Evolutionary conservation across 2,329 filamentous ascomycete species (phyloP).

Genomic region (Fusarium armeniacum): DNA sequence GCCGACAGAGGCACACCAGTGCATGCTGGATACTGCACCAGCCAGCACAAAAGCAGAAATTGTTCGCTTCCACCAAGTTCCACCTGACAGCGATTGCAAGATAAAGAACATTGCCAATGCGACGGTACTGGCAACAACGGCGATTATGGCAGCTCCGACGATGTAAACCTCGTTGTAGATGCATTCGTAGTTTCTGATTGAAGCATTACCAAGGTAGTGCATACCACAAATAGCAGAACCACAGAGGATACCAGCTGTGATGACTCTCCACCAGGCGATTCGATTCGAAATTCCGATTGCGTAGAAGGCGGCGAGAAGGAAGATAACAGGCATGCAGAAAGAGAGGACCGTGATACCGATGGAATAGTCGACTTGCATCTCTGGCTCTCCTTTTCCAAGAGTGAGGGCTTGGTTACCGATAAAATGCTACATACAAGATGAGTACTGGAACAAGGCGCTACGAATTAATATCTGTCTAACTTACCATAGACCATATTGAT

Average conservation of each 20-base stretch:
- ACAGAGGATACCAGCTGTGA: conserved; percentile 75
- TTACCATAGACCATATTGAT: conserved; percentile 32
- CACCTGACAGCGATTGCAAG: conserved; percentile 80
- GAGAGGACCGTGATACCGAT: conserved; percentile 19
- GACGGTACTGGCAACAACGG: conserved; percentile 76
- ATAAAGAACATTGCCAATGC: conserved; percentile 84
- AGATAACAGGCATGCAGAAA: conserved; percentile 64
- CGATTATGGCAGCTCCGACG: conserved; percentile 77
- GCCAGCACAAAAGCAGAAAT: conserved; percentile 78
- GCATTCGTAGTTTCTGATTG: conserved; percentile 83
- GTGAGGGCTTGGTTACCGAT: conserved; percentile 24
- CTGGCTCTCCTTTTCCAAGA: conserved; percentile 1
- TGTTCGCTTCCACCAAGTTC: conserved; percentile 80
- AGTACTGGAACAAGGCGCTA: not conserved
- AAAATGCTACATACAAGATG: conserved; percentile 7
- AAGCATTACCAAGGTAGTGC: conserved; percentile 88
- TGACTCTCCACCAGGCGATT: conserved; percentile 70
- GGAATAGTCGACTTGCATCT: conserved; percentile 23
- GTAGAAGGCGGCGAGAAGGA: conserved; percentile 80
- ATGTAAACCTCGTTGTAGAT: conserved; percentile 72
- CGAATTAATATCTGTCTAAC: not conserved
- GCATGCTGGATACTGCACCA: conserved; percentile 86
- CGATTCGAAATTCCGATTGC: conserved; percentile 72
- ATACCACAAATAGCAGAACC: conserved; percentile 84
- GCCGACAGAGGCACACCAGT: conserved; percentile 83